Percentiles rank a stretch among this genome's conserved stretches.
Evolutionary conservation across 1,284 basidiomycete genomes (phyloP).

Genomic region (Trichosporon inkin): DNA sequence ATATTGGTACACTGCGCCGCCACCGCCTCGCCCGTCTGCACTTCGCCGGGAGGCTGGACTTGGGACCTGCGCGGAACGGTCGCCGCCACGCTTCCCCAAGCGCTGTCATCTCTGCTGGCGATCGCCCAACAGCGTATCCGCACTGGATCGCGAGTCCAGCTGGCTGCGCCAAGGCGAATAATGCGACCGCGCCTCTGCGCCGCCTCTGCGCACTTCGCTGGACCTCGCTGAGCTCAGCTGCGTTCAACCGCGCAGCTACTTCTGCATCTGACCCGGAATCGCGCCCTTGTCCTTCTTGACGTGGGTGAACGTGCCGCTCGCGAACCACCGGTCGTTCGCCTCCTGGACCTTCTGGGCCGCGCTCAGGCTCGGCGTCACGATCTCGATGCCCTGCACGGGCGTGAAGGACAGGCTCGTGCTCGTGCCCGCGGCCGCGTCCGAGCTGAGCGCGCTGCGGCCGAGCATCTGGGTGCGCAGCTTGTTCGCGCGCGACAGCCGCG

Average conservation of each 20-base stretch:
- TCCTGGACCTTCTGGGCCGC: constrained; percentile 78
- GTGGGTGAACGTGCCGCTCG: constrained; percentile 68
- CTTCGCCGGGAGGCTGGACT: too few species aligned
- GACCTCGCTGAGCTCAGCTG: too few species aligned
- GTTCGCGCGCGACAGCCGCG: constrained; percentile 81
- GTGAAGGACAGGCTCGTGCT: constrained; percentile 91
- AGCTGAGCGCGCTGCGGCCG: constrained; percentile 63
- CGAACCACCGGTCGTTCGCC: constrained; percentile 90
- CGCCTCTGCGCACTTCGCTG: too few species aligned
- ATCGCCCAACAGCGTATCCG: too few species aligned
- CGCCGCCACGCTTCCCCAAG: too few species aligned
- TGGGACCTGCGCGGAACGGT: too few species aligned
- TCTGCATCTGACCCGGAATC: constrained; percentile 39
- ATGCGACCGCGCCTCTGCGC: too few species aligned
- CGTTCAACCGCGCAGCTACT: background rate
- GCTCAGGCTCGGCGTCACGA: constrained; percentile 68
- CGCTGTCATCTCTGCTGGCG: too few species aligned
- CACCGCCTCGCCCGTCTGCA: too few species aligned
- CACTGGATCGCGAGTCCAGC: too few species aligned
- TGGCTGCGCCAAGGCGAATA: too few species aligned
- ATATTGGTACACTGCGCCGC: too few species aligned
- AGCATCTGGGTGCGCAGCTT: constrained; percentile 81
- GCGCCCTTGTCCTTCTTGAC: constrained; percentile 45
- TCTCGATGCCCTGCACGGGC: constrained; percentile 92
- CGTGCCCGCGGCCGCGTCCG: constrained; percentile 64